Evolutionary conservation across 2,329 filamentous ascomycete genomes (phyloP).

Genomic region (Fusarium pseudograminearum): DNA sequence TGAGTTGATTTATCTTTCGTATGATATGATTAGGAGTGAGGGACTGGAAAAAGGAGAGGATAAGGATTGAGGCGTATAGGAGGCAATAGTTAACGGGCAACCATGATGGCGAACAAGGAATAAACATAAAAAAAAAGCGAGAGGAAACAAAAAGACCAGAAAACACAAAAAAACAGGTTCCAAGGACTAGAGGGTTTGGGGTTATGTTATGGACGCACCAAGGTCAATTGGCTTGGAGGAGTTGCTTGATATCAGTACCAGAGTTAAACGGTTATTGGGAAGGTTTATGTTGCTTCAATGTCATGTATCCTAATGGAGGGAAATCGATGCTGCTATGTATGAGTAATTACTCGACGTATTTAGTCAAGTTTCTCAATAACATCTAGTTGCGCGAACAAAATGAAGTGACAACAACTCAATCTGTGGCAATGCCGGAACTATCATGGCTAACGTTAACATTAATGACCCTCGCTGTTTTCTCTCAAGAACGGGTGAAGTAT

Average conservation of each 20-base stretch:
- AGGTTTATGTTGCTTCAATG: constrained; percentile 3
- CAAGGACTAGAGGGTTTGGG: not conserved
- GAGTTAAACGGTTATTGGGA: constrained; percentile 7
- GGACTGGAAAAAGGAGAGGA: constrained; percentile 13
- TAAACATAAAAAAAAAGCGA: constrained; percentile 19
- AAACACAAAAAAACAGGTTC: constrained; percentile 16
- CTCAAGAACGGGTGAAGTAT: not conserved
- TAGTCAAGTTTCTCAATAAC: not conserved
- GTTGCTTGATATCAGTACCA: constrained; percentile 23
- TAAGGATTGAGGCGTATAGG: constrained; percentile 20
- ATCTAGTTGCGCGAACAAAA: no score
- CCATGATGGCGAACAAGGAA: constrained; percentile 30
- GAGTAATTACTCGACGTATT: not conserved
- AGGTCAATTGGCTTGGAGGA: constrained; percentile 23
- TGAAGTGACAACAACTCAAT: not conserved
- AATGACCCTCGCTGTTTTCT: not conserved
- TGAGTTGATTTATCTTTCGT: constrained; percentile 5
- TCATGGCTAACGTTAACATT: not conserved
- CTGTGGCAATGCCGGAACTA: not conserved
- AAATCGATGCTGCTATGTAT: not conserved
- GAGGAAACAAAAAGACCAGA: not conserved
- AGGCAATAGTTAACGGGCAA: constrained; percentile 9
- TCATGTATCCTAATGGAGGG: not conserved
- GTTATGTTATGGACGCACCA: constrained; percentile 4
- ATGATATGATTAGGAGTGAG: constrained; percentile 1